Base-by-base conservation (phyloP, 805 yeast genomes). In the Priceomyces castillae region DNA sequence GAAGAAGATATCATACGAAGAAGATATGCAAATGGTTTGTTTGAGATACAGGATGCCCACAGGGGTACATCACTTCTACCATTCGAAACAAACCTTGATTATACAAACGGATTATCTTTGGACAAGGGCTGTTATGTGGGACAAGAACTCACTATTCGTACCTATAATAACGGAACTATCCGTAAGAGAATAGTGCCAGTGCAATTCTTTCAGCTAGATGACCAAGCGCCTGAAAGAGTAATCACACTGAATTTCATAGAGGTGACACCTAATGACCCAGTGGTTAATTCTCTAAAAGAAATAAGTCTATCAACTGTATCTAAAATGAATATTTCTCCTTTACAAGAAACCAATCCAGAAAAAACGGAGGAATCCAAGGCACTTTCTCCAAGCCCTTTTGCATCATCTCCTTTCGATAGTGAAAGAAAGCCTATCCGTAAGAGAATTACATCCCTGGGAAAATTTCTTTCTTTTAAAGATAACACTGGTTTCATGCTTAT, bases 111-210 rank as follows among this genome's bases (percentile, higher is more conserved):
- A 0, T 73, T 94, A 11, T 88, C 92, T 42, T 79, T 84, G 40
- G 84, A 89, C 50, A 94, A 94, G 62, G 99, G 99, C 1, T 94
- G 99, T 60, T 94, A 94, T 55, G 83, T 89, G 12, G 99, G 99
- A 1, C 99, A 94, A 64, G 99, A 94, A 60, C 71, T 94, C 40
- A 90, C 97, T 0, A 89, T 90, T 14, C 76, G 99, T 54, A 84
- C 97, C 0, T 83, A 76, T 56, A 87, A 86, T 47, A 81, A 84
- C 25, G 96, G 97, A 2, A 77, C 82, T 1, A 78, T 90, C n/a
- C 73, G 95, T 23, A 90, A 90, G 55, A 71, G 98, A 43, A 69
- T 89, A 2, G 78, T 87, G 37, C 97, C 98, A 0, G 80, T 65
- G 4, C 65, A 61, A 41, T 67, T 70, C 37, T 66, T 59, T 31